These are phyloP conservation scores for Penicillium ucsense DNA, from an alignment of 495 filamentous ascomycete genomes.

Conservation along the genomic window DNA sequence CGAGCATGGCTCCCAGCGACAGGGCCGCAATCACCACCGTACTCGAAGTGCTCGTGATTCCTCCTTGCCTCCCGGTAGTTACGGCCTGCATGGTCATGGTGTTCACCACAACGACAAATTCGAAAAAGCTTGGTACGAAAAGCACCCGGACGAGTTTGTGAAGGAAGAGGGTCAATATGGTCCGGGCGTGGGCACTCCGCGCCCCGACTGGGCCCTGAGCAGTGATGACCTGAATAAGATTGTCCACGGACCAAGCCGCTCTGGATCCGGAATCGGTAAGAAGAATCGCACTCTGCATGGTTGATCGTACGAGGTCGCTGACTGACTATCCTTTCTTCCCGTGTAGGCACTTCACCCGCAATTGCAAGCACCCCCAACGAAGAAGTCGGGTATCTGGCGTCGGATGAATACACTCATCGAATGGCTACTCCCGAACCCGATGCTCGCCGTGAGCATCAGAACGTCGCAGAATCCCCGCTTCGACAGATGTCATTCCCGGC, in stretches of 20 bases:
- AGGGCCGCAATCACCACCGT: constrained; percentile 59
- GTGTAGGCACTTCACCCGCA: constrained; percentile 38
- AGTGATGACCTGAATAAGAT: constrained; percentile 88
- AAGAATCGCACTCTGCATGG: not conserved
- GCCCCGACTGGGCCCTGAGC: constrained; percentile 78
- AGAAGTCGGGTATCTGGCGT: constrained; percentile 70
- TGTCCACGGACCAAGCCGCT: constrained; percentile 60
- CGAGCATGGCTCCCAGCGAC: constrained; percentile 41
- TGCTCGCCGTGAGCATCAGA: constrained; percentile 33
- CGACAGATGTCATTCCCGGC: constrained; percentile 43
- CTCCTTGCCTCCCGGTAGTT: constrained; percentile 64
- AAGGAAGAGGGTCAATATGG: constrained; percentile 68
- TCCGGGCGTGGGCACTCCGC: constrained; percentile 51
- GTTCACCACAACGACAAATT: constrained; percentile 57
- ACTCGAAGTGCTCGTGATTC: constrained; percentile 50
- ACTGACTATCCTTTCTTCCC: not conserved
- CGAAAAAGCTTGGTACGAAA: constrained; percentile 80
- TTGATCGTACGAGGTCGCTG: no score
- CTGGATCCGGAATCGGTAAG: constrained; percentile 57
- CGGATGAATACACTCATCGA: constrained; percentile 67
- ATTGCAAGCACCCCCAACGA: constrained; percentile 60
- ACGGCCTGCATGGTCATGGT: constrained; percentile 81
- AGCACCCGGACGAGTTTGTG: constrained; percentile 69
- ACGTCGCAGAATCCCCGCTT: constrained; percentile 48
- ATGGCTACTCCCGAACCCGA: constrained; percentile 53